A percentile compares a stretch with the other conserved stretches of the same genome.
These are phyloP conservation scores for Populus nigra DNA, from an alignment of 345 rosid species.

Conservation along the genomic window DNA sequence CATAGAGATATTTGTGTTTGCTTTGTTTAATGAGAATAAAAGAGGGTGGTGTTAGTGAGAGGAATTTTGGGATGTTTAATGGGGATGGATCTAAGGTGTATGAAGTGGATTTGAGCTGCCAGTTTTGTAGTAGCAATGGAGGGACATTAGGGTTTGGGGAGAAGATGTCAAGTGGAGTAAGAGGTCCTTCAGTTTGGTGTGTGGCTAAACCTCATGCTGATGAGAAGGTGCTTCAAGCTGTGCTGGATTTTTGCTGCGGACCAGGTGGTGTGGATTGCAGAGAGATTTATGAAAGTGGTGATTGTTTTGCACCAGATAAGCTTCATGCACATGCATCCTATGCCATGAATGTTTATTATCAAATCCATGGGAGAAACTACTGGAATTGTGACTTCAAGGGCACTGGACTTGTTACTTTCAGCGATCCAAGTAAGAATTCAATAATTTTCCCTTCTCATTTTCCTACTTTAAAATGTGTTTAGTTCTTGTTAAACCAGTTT, in stretches of 20 bases:
- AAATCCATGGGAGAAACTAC: slow-evolving; percentile 69
- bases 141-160: slow-evolving; percentile 29
- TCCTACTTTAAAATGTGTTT: no score
- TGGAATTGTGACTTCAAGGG: slow-evolving; percentile 79
- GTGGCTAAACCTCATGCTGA: slow-evolving; percentile 70
- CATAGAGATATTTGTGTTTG: slow-evolving; percentile 49
- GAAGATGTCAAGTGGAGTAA: slow-evolving; percentile 20
- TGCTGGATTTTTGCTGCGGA: slow-evolving; percentile 60
- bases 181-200: slow-evolving; percentile 72
- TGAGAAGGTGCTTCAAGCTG: slow-evolving; percentile 54
- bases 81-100: slow-evolving; percentile 61
- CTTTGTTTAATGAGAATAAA: slow-evolving; percentile 72
- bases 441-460: neutral
- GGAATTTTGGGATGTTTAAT: slow-evolving; percentile 59
- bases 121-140: slow-evolving; percentile 47
- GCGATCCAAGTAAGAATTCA: slow-evolving; percentile 53
- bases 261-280: slow-evolving; percentile 70
- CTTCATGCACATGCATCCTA: slow-evolving; percentile 64
- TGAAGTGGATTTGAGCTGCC: slow-evolving; percentile 57
- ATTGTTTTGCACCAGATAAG: slow-evolving; percentile 49
- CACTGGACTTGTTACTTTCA: slow-evolving; percentile 59
- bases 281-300: slow-evolving; percentile 45
- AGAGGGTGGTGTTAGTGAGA: slow-evolving; percentile 43
- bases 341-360: slow-evolving; percentile 69
- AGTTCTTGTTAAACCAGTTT: no score